phyloP scores from a whole-genome alignment of 129 eudicot species.

The Apium graveolens region DNA sequence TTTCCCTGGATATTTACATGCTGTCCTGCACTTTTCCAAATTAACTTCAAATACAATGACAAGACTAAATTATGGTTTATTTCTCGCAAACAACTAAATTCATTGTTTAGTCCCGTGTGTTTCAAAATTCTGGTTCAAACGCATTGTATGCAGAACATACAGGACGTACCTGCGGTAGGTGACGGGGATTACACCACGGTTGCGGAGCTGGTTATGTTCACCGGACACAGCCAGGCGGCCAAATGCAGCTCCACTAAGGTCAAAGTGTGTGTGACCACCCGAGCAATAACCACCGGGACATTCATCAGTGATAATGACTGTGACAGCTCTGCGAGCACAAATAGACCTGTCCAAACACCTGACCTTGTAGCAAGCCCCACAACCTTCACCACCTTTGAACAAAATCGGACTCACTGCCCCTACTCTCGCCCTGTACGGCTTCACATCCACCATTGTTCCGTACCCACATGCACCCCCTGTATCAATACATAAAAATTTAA shows the following conservation, averaged over 20 bases:
- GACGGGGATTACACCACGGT: conserved; percentile 76
- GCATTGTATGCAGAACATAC: background rate
- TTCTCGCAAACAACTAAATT: background rate
- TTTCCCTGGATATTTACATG: conserved; percentile 88
- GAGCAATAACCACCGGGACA: conserved; percentile 85
- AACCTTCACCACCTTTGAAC: conserved; percentile 87
- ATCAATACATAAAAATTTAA: background rate
- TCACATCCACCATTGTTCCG: conserved; percentile 88
- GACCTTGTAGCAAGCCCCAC: conserved; percentile 97
- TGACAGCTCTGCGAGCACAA: conserved; percentile 79
- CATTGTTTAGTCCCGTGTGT: background rate
- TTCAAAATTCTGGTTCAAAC: background rate
- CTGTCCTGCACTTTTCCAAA: conserved; percentile 44
- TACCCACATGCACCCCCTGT: conserved; percentile 98
- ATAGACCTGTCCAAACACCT: conserved; percentile 75
- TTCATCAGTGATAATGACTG: conserved; percentile 83
- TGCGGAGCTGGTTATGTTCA: conserved; percentile 49
- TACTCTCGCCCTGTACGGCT: conserved; percentile 87
- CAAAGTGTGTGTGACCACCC: conserved; percentile 75
- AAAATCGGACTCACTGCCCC: conserved; percentile 93
- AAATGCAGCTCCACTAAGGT: conserved; percentile 94
- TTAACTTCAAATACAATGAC: background rate
- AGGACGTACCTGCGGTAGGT: conserved; percentile 51
- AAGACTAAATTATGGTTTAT: background rate
- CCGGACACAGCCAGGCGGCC: conserved; percentile 88